Evolutionary conservation across 768 basidiomycete species (phyloP).

Genomic region (Lyophyllum shimeji): DNA sequence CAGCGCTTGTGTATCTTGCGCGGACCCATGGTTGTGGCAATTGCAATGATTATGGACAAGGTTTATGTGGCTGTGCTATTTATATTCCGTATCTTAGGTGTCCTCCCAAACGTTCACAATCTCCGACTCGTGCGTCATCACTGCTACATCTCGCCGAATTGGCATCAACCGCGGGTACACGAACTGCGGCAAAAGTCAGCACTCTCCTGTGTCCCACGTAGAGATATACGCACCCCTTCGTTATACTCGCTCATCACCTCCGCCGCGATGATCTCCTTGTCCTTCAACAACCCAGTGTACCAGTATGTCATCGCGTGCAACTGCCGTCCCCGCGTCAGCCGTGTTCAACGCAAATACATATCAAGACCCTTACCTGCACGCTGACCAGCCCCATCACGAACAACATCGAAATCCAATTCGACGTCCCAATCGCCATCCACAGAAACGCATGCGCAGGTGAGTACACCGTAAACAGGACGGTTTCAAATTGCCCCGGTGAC

Average conservation of each 20-base stretch:
- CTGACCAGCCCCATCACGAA: slow-evolving; percentile 68
- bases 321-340: slow-evolving; percentile 27
- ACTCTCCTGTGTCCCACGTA: not conserved
- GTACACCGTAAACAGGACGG: slow-evolving; percentile 69
- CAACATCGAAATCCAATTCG: slow-evolving; percentile 76
- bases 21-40: not conserved
- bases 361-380: slow-evolving; percentile 50
- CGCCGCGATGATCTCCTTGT: slow-evolving; percentile 69
- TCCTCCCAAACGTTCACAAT: slow-evolving; percentile 62
- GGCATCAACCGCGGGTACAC: slow-evolving; percentile 82
- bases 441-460: slow-evolving; percentile 75
- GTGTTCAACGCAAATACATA: not conserved
- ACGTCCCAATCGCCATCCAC: slow-evolving; percentile 68
- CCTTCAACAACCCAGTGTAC: slow-evolving; percentile 69
- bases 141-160: slow-evolving; percentile 72
- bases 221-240: slow-evolving; percentile 52
- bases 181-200: slow-evolving; percentile 46
- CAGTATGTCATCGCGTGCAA: slow-evolving; percentile 48
- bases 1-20: not conserved
- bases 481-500: slow-evolving; percentile 72
- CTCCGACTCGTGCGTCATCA: slow-evolving; percentile 87
- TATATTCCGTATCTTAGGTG: slow-evolving; percentile 5
- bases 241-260: slow-evolving; percentile 89
- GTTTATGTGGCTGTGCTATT: slow-evolving; percentile 14
- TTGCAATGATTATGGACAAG: not conserved